A percentile compares a stretch with the other conserved stretches of the same genome.
phyloP scores from a whole-genome alignment of 192 early-diverging fungal genomes.

The Entomortierella lignicola region DNA sequence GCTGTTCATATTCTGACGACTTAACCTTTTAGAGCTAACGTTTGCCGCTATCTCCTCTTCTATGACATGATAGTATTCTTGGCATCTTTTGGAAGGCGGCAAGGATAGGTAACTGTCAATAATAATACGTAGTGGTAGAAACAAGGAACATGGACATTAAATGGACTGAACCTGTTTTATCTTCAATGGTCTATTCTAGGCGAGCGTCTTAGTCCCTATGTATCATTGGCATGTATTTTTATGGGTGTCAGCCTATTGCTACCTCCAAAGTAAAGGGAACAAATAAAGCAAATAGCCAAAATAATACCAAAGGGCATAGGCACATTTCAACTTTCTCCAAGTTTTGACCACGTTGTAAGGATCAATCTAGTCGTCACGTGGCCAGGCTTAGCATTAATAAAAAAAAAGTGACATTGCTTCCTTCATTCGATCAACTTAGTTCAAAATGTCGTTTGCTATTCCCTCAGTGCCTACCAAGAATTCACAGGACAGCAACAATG shows the following conservation, averaged over 20 bases:
- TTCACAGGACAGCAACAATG: not conserved
- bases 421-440: not conserved
- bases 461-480: constrained; percentile 26
- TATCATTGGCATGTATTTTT: constrained; percentile 87
- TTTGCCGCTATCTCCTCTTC: not conserved
- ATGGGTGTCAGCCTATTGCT: constrained; percentile 82
- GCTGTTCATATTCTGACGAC: not conserved
- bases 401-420: not conserved
- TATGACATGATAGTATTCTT: constrained; percentile 69
- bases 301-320: no score
- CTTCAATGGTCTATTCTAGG: constrained; percentile 60
- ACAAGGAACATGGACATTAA: not conserved
- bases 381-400: not conserved
- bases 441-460: constrained; percentile 39
- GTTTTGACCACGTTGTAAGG: no score
- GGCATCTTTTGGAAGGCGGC: constrained; percentile 97
- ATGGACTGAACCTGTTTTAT: not conserved
- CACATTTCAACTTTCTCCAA: no score
- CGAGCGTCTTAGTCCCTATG: constrained; percentile 95
- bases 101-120: constrained; percentile 80
- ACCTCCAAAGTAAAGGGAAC: constrained; percentile 10
- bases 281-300: not conserved
- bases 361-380: not conserved
- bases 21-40: not conserved
- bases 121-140: no score